A percentile compares a stretch with the other conserved stretches of the same genome.
phyloP scores from a whole-genome alignment of 768 basidiomycete genomes.

The Collybia sordida region DNA sequence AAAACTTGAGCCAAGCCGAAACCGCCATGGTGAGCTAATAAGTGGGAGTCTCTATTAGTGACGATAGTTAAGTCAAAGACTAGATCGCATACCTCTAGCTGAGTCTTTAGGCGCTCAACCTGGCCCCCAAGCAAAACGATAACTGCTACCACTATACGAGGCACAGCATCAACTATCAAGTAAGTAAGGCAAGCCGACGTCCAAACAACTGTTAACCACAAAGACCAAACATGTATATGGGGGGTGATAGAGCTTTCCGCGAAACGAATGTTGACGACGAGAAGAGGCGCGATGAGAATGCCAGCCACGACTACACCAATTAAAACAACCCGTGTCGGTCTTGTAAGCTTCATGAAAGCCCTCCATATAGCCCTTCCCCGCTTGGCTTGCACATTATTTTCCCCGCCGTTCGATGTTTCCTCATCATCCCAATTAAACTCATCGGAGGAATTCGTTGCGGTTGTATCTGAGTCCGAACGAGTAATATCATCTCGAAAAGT shows the following conservation, averaged over 20 bases:
- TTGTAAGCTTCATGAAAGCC: slow-evolving; percentile 65
- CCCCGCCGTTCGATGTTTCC: slow-evolving; percentile 36
- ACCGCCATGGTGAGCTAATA: slow-evolving; percentile 65
- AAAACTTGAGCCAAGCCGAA: slow-evolving; percentile 68
- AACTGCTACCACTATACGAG: slow-evolving; percentile 52
- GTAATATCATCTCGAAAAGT: slow-evolving; percentile 15
- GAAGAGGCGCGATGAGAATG: slow-evolving; percentile 66
- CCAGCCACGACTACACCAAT: slow-evolving; percentile 58
- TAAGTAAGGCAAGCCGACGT: slow-evolving; percentile 59
- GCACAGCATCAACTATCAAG: slow-evolving; percentile 63
- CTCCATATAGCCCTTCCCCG: slow-evolving; percentile 64
- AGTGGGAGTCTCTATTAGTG: not conserved
- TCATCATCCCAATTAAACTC: slow-evolving; percentile 79
- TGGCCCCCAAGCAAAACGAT: slow-evolving; percentile 57
- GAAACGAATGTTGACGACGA: slow-evolving; percentile 69
- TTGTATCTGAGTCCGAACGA: slow-evolving; percentile 38
- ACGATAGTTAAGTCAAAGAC: not conserved
- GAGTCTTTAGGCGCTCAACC: slow-evolving; percentile 64
- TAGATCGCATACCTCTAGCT: slow-evolving; percentile 65
- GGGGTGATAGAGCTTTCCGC: slow-evolving; percentile 41
- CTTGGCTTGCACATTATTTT: slow-evolving; percentile 45
- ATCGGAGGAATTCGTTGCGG: slow-evolving; percentile 62
- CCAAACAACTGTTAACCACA: slow-evolving; percentile 73
- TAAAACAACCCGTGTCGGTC: slow-evolving; percentile 57
- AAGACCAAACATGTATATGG: slow-evolving; percentile 63